Conservation (phyloP, 2,329 filamentous ascomycete genomes). For the Fusarium nanum region DNA sequence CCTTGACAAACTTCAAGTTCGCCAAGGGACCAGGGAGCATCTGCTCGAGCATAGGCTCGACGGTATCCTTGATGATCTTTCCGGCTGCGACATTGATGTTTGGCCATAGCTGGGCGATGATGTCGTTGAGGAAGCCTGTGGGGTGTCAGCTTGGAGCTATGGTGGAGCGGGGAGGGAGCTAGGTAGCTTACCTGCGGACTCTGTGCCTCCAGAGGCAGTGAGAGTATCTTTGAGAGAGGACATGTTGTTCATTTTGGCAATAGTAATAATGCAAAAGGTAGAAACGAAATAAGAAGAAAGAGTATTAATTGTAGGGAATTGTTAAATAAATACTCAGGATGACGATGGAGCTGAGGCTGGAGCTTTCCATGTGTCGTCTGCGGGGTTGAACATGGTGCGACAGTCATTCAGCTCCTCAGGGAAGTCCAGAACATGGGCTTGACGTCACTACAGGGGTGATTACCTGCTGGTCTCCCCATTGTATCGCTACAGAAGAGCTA, state of each 20-base stretch:
- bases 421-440: background rate
- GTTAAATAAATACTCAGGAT: constrained; percentile 4
- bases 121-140: constrained; percentile 44
- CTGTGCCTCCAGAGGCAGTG: constrained; percentile 44
- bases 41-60: constrained; percentile 42
- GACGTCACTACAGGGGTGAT: constrained; percentile 26
- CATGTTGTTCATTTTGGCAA: constrained; percentile 41
- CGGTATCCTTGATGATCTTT: constrained; percentile 40
- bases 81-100: constrained; percentile 45
- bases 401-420: constrained; percentile 6
- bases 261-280: rapidly evolving
- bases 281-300: background rate
- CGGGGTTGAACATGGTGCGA: constrained; percentile 16
- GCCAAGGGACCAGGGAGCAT: constrained; percentile 44
- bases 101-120: constrained; percentile 44
- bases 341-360: constrained; percentile 14
- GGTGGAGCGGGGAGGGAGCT: background rate
- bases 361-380: background rate
- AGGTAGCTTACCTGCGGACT: constrained; percentile 39
- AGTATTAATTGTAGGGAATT: background rate
- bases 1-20: constrained; percentile 39
- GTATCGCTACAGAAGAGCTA: background rate
- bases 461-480: constrained; percentile 3
- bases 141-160: constrained; percentile 19
- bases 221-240: constrained; percentile 38